phyloP scores from a whole-genome alignment of 2,329 filamentous ascomycete species.

The Fusarium oxysporum region DNA sequence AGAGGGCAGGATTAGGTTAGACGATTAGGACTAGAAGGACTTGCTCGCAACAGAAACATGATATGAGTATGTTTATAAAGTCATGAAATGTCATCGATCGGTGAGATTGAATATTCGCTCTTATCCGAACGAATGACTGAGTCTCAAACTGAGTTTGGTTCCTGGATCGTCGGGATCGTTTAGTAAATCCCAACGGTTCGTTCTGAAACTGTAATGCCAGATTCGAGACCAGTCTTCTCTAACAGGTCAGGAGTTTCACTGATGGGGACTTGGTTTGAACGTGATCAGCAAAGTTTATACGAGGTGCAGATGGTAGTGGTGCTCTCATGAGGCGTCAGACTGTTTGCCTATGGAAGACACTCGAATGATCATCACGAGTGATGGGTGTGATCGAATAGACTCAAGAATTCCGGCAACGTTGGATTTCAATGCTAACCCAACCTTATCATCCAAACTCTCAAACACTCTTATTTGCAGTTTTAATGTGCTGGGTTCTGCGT shows the following conservation, averaged over 20 bases:
- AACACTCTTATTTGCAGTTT: neutral
- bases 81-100: neutral
- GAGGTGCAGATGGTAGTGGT: neutral
- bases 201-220: conserved; percentile 2
- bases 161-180: conserved; percentile 17
- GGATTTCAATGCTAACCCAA: neutral
- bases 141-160: conserved; percentile 21
- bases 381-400: neutral
- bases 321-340: neutral
- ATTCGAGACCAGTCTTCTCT: neutral
- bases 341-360: neutral
- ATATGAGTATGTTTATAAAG: neutral
- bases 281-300: neutral
- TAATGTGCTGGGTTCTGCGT: neutral
- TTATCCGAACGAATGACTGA: neutral
- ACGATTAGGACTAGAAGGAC: neutral
- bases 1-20: neutral
- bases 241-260: neutral
- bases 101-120: neutral
- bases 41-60: neutral
- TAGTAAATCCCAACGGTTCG: conserved; percentile 20
- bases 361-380: neutral
- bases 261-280: neutral
- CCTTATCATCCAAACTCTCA: neutral
- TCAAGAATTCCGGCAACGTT: neutral